Conservation (phyloP, 495 filamentous ascomycete species). For the Beverwykella pulmonaria region DNA sequence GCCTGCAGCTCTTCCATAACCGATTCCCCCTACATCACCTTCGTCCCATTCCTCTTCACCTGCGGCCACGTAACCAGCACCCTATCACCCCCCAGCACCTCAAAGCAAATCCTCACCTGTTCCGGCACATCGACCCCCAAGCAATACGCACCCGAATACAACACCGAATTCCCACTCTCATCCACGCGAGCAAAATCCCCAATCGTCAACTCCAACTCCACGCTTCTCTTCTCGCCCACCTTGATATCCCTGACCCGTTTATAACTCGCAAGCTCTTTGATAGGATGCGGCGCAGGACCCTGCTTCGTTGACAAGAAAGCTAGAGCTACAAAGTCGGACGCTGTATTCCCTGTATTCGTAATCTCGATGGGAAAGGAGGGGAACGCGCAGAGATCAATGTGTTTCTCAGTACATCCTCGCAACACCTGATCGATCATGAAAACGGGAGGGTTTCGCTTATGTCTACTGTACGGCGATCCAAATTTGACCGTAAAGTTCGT, state of each 20-base stretch:
- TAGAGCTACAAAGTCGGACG: conserved; percentile 64
- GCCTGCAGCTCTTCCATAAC: not conserved
- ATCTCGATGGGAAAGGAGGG: conserved; percentile 50
- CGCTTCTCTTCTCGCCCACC: conserved; percentile 46
- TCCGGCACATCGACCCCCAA: conserved; percentile 56
- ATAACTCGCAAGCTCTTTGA: conserved; percentile 65
- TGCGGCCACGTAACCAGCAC: conserved; percentile 26
- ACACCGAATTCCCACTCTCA: conserved; percentile 58
- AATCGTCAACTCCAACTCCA: conserved; percentile 55
- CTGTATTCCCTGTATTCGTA: conserved; percentile 57
- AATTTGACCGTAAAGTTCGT: conserved; percentile 51
- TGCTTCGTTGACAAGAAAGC: conserved; percentile 56
- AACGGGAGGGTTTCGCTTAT: conserved; percentile 16
- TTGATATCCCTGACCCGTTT: conserved; percentile 54
- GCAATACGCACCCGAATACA: conserved; percentile 67
- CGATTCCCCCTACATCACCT: not conserved
- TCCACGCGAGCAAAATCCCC: conserved; percentile 62
- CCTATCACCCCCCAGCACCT: conserved; percentile 7
- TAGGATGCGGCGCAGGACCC: conserved; percentile 63
- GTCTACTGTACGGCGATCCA: conserved; percentile 16
- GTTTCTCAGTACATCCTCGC: conserved; percentile 19
- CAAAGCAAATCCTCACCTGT: conserved; percentile 17
- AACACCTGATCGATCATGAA: conserved; percentile 41
- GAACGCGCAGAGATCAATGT: conserved; percentile 40
- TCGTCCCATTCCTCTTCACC: conserved; percentile 9